Conservation (phyloP, 1,284 basidiomycete species). For the Schizophyllum commune region DNA sequence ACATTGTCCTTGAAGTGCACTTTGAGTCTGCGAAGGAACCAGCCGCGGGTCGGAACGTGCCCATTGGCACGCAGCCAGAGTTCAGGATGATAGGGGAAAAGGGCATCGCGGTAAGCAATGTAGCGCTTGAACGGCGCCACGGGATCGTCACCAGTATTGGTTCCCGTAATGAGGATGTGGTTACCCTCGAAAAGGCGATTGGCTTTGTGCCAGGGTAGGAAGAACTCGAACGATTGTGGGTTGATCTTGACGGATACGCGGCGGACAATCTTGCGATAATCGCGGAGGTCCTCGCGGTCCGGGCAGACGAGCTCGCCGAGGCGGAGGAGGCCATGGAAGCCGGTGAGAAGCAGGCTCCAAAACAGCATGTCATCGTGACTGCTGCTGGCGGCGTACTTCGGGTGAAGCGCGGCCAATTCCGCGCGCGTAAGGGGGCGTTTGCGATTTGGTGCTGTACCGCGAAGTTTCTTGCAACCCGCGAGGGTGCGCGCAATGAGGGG, state of each 20-base stretch:
- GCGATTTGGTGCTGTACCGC: conserved; percentile 9
- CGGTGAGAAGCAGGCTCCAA: conserved; percentile 13
- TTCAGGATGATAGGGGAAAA: conserved; percentile 13
- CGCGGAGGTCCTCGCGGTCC: conserved; percentile 10
- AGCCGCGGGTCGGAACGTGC: conserved; percentile 13
- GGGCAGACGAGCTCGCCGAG: conserved; percentile 23
- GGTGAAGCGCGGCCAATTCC: conserved; percentile 8
- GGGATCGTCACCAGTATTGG: conserved; percentile 6
- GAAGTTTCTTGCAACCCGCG: conserved; percentile 19
- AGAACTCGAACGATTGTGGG: conserved; percentile 9
- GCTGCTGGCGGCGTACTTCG: conserved; percentile 8
- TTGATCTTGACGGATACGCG: conserved; percentile 9
- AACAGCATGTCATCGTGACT: conserved; percentile 23
- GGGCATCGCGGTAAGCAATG: conserved; percentile 15
- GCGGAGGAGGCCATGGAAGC: conserved; percentile 22
- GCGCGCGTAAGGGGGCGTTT: conserved; percentile 20
- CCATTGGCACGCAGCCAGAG: conserved; percentile 17
- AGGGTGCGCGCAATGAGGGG: conserved; percentile 20
- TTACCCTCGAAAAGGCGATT: conserved; percentile 22
- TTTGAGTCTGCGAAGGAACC: conserved; percentile 13
- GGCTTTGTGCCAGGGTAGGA: conserved; percentile 24
- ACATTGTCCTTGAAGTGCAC: conserved; percentile 6
- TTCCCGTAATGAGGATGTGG: conserved; percentile 12
- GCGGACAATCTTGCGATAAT: conserved; percentile 15
- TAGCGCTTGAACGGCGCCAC: conserved; percentile 13